Percentiles rank a stretch among this genome's conserved stretches.
phyloP scores from a whole-genome alignment of 352 stramenopile genomes.

The Globisporangium nodosum region DNA sequence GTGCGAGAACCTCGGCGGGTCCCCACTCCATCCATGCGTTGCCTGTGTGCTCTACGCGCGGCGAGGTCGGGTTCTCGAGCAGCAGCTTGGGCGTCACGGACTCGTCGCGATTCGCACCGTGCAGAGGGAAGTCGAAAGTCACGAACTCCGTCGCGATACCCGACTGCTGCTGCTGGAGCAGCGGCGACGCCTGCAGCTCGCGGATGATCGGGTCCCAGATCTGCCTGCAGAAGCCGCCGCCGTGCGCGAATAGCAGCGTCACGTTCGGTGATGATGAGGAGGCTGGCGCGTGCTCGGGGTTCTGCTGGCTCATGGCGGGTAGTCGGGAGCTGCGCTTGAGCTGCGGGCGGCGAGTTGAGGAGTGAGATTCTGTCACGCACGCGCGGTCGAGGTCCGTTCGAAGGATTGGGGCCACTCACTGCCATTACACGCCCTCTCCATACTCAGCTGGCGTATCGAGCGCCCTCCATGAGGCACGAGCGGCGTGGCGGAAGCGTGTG shows the following conservation, averaged over 20 bases:
- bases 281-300: too few relatives aligned
- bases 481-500: too few relatives aligned
- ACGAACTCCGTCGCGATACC: conserved; percentile 17
- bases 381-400: too few relatives aligned
- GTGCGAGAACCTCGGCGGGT: conserved; percentile 10
- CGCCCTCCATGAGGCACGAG: too few relatives aligned
- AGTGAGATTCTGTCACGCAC: too few relatives aligned
- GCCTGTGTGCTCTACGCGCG: conserved; percentile 30
- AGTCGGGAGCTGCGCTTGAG: too few relatives aligned
- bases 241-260: conserved; percentile 9
- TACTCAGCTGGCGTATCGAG: too few relatives aligned
- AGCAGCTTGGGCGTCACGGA: conserved; percentile 15
- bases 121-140: conserved; percentile 31
- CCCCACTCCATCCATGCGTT: conserved; percentile 16
- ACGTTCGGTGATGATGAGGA: too few relatives aligned
- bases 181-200: conserved; percentile 14
- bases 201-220: conserved; percentile 40
- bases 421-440: too few relatives aligned
- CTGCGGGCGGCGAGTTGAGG: too few relatives aligned
- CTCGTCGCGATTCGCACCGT: conserved; percentile 29
- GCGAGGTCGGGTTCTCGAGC: conserved; percentile 3
- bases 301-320: too few relatives aligned
- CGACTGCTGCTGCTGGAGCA: conserved; percentile 6
- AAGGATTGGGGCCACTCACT: too few relatives aligned
- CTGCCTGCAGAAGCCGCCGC: conserved; percentile 41